Conservation (phyloP, 495 filamentous ascomycete genomes). For the Thermothielavioides terrestris region DNA sequence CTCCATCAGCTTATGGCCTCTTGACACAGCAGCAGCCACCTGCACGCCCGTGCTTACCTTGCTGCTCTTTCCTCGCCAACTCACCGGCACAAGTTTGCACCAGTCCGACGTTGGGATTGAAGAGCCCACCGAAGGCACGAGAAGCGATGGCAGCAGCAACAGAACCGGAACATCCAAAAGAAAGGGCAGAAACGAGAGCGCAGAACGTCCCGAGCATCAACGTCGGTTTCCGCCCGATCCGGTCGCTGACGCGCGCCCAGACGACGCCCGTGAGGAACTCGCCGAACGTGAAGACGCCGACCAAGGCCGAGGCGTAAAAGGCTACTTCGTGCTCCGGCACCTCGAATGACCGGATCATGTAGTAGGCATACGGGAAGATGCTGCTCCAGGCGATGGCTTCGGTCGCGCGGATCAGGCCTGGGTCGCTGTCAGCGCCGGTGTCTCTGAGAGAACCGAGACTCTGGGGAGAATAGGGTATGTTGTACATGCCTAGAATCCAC, state of each 20-base stretch:
- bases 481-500: conserved; percentile 2
- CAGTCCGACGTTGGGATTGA: conserved; percentile 6
- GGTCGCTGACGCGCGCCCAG: conserved; percentile 9
- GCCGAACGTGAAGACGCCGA: conserved; percentile 4
- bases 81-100: conserved; percentile 10
- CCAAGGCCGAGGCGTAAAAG: background rate
- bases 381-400: conserved; percentile 9
- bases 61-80: conserved; percentile 5
- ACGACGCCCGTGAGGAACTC: conserved; percentile 9
- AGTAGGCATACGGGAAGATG: conserved; percentile 10
- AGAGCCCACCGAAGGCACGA: conserved; percentile 2
- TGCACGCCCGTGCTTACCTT: conserved; percentile 5
- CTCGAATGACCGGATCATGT: conserved; percentile 7
- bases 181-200: background rate
- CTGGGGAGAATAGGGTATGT: no score
- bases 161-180: conserved; percentile 1
- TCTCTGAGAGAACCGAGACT: background rate
- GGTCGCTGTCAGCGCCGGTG: background rate
- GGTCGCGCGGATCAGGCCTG: conserved; percentile 8
- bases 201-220: background rate
- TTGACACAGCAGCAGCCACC: no score
- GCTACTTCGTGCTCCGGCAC: conserved; percentile 5
- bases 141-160: conserved; percentile 1
- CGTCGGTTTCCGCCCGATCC: conserved; percentile 8
- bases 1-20: background rate